Base-by-base conservation (phyloP, 257 asterid genomes). In the Nemophila menziesii region DNA sequence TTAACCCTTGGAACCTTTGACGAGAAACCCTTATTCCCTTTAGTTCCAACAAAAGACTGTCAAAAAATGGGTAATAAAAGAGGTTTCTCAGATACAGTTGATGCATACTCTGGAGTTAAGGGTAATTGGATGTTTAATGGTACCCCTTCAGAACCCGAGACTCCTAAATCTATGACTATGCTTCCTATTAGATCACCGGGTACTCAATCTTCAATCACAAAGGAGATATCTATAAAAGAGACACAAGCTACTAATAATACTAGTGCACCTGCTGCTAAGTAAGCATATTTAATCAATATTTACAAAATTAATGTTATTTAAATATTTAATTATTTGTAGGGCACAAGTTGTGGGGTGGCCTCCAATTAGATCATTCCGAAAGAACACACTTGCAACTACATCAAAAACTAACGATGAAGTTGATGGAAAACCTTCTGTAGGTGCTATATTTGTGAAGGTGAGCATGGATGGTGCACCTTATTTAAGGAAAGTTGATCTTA, bases 321-420 rank as follows among this genome's bases (percentile, higher is more conserved):
- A 15, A 5, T 46, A 23, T 24, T 11, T 49, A 43, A 20, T 46
- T 46, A 45, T 9, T 39, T 61, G 58, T 58, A 70, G 77, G 74
- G 89, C 92, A 41, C 96, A 78, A 68, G 92, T 85, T 29, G 84
- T 85, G 55, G 96, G 96, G 48, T 85, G 96, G 96, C 96, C 96
- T 19, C 96, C 96, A 43, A 60, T 85, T 39, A 71, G 96, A 55
- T 78, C 87, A 22, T 85, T 73, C 44, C 56, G 96, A 73, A 80
- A 80, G 64, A 85, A 81, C 46, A 56, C 85, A 18, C 62, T 85
- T 29, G 85, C 80, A 3, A 44, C 92, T 23, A 60, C 79, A 40
- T 60, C 93, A n/a, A 80, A 80, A 65, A 71, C 60, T 69, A 80
- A 75, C 24, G 79, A 73, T 22, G 93, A 80, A 47, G 92, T 67